Percentiles rank a stretch among this genome's conserved stretches.
These are phyloP conservation scores for Thuidium tamariscinum DNA, from an alignment of 225 moss, liverwort and hornwort species.

Conservation along the genomic window DNA sequence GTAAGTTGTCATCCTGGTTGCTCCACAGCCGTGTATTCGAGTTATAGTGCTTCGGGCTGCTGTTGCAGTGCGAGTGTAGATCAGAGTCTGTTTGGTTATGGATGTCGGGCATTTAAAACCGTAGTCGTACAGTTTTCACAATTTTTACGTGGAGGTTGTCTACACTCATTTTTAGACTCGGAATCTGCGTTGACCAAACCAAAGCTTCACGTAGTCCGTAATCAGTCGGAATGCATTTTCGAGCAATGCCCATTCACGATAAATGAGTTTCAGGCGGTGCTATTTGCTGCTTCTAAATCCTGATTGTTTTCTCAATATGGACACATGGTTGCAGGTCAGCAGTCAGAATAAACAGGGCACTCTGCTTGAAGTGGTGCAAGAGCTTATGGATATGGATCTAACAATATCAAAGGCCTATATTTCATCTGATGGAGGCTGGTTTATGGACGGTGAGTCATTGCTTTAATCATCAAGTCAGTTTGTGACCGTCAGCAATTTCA, in stretches of 20 bases:
- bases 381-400: constrained; percentile 43
- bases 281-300: neutral
- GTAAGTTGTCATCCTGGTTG: neutral
- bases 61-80: neutral
- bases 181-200: neutral
- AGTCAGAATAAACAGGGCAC: constrained; percentile 45
- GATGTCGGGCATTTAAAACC: neutral
- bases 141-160: neutral
- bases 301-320: neutral
- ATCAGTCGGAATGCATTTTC: neutral
- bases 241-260: neutral
- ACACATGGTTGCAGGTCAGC: constrained; percentile 20
- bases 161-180: neutral
- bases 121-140: neutral
- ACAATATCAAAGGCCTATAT: constrained; percentile 39
- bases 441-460: constrained; percentile 36
- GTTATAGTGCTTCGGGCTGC: neutral
- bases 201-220: neutral
- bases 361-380: constrained; percentile 44
- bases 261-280: neutral
- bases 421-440: constrained; percentile 49
- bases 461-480: neutral
- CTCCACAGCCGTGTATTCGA: neutral
- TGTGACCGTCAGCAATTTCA: neutral
- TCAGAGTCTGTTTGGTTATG: neutral